phyloP scores from a whole-genome alignment of 257 asterid species.

The Knoxia roxburghii region DNA sequence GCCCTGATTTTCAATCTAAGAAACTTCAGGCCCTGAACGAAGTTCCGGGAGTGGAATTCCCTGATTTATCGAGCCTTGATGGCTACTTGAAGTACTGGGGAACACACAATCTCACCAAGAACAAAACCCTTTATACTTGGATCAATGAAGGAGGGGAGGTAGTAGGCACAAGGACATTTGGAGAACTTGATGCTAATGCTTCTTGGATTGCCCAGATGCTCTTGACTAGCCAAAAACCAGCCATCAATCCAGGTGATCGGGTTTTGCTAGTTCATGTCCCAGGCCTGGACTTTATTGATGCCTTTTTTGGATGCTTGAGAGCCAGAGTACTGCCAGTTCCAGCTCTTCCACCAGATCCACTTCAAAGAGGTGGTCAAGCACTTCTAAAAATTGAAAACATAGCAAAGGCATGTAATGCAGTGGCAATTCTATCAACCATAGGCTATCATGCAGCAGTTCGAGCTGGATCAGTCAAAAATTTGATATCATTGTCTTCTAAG shows the following conservation, averaged over 20 bases:
- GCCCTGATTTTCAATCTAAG: slow-evolving; percentile 28
- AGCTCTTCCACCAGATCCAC: slow-evolving; percentile 86
- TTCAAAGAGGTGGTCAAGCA: slow-evolving; percentile 87
- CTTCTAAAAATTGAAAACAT: slow-evolving; percentile 68
- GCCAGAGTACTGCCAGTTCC: slow-evolving; percentile 83
- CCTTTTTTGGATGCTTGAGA: slow-evolving; percentile 80
- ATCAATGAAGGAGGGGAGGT: slow-evolving; percentile 57
- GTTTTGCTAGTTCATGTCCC: slow-evolving; percentile 77
- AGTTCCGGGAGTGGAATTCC: slow-evolving; percentile 53
- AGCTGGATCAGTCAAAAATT: slow-evolving; percentile 59
- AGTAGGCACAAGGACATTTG: slow-evolving; percentile 41
- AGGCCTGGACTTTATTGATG: slow-evolving; percentile 70
- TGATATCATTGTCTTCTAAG: slow-evolving; percentile 33
- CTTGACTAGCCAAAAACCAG: slow-evolving; percentile 52
- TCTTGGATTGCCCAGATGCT: slow-evolving; percentile 63
- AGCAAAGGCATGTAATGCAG: slow-evolving; percentile 58
- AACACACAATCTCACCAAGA: slow-evolving; percentile 33
- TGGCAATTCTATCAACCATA: slow-evolving; percentile 62
- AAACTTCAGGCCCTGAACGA: slow-evolving; percentile 40
- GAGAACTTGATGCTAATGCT: slow-evolving; percentile 63
- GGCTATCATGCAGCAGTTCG: slow-evolving; percentile 76
- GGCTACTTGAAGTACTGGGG: slow-evolving; percentile 73
- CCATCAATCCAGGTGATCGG: slow-evolving; percentile 60
- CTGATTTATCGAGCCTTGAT: slow-evolving; percentile 54
- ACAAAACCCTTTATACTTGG: slow-evolving; percentile 72